Conservation (phyloP, 108 stramenopile species). For the Pseudonitzschia pungens region DNA sequence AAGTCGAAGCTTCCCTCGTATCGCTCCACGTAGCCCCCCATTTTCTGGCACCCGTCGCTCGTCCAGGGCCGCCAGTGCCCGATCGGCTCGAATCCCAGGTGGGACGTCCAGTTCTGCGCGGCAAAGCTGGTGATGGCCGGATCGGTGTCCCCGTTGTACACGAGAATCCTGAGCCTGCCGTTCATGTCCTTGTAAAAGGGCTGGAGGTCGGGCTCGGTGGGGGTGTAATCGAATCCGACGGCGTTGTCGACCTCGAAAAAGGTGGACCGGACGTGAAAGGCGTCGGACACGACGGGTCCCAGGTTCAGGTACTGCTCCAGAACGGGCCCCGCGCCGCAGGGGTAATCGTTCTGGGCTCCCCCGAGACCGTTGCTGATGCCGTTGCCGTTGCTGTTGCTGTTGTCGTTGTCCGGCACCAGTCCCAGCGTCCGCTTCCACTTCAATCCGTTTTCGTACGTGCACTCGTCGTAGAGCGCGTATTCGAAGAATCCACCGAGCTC, state of each 20-base stretch:
- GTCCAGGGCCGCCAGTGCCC: slow-evolving; percentile 71
- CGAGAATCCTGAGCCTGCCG: slow-evolving; percentile 48
- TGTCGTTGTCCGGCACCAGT: background rate
- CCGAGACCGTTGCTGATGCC: background rate
- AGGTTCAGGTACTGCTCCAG: slow-evolving; percentile 48
- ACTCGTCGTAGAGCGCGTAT: slow-evolving; percentile 75
- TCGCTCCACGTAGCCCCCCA: slow-evolving; percentile 76
- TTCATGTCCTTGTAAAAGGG: slow-evolving; percentile 52
- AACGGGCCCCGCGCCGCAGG: slow-evolving; percentile 63
- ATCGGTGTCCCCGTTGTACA: slow-evolving; percentile 88
- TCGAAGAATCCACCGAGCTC: slow-evolving; percentile 69
- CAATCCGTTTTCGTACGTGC: slow-evolving; percentile 59
- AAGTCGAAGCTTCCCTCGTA: slow-evolving; percentile 75
- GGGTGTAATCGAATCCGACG: slow-evolving; percentile 64
- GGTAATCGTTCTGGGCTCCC: slow-evolving; percentile 69
- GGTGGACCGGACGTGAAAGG: slow-evolving; percentile 49
- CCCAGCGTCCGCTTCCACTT: slow-evolving; percentile 9
- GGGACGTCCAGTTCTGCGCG: slow-evolving; percentile 65
- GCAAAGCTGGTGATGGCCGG: slow-evolving; percentile 71
- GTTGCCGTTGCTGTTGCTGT: background rate
- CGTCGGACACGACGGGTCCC: slow-evolving; percentile 45
- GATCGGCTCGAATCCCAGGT: slow-evolving; percentile 49
- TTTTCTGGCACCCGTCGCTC: slow-evolving; percentile 54
- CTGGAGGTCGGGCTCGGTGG: slow-evolving; percentile 62
- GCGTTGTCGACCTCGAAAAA: slow-evolving; percentile 74